Evolutionary conservation across 768 basidiomycete genomes (phyloP).

Genomic region (Sutorius australiensis): DNA sequence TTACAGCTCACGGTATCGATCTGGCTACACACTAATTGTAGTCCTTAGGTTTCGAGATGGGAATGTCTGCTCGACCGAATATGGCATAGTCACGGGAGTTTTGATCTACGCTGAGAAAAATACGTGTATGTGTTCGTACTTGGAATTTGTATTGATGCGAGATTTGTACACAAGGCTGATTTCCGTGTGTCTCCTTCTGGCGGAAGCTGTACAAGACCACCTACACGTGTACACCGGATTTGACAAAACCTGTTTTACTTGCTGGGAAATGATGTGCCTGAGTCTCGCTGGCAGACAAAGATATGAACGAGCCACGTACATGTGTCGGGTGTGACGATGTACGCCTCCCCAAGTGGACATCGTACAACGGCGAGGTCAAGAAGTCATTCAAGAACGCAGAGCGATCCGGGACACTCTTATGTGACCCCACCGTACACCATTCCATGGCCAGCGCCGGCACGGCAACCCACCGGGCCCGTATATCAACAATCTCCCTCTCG

Average conservation of each 20-base stretch:
- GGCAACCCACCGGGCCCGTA: slow-evolving; percentile 18
- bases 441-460: slow-evolving; percentile 25
- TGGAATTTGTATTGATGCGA: neutral
- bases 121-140: neutral
- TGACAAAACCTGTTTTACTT: neutral
- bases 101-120: neutral
- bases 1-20: slow-evolving; percentile 31
- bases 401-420: slow-evolving; percentile 24
- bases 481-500: slow-evolving; percentile 15
- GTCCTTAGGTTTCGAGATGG: neutral
- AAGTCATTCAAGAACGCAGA: slow-evolving; percentile 11
- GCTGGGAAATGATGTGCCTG: neutral
- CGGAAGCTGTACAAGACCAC: neutral
- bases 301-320: neutral
- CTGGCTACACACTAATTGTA: slow-evolving; percentile 8
- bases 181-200: neutral
- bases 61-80: neutral
- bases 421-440: slow-evolving; percentile 22
- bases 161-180: neutral
- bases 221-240: slow-evolving; percentile 6
- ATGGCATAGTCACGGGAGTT: neutral
- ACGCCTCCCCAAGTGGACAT: slow-evolving; percentile 5
- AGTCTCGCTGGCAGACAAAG: neutral
- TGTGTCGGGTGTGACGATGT: slow-evolving; percentile 11
- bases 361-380: slow-evolving; percentile 12